These are phyloP conservation scores for Botryotinia globosa DNA, from an alignment of 2,329 filamentous ascomycete genomes.

Conservation along the genomic window DNA sequence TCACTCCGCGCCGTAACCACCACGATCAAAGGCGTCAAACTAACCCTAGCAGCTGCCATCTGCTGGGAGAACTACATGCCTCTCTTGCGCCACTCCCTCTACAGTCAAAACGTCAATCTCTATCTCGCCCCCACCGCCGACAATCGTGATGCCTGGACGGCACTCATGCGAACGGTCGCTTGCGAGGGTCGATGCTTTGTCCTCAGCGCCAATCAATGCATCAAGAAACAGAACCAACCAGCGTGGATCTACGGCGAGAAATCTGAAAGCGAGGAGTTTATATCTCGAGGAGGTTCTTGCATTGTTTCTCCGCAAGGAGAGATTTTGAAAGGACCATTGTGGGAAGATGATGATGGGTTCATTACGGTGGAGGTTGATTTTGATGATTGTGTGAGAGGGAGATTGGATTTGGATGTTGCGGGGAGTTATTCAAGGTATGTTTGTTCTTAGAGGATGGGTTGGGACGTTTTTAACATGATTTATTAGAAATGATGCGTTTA, in stretches of 20 bases:
- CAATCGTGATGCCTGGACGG: neutral
- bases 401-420: neutral
- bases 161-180: neutral
- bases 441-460: neutral
- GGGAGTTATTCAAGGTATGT: neutral
- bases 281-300: neutral
- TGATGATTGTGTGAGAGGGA: neutral
- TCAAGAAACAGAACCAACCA: neutral
- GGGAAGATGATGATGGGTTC: neutral
- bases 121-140: neutral
- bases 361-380: neutral
- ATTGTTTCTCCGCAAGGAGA: neutral
- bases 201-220: neutral
- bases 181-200: neutral
- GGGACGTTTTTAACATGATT: neutral
- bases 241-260: neutral
- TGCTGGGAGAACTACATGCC: neutral
- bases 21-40: neutral
- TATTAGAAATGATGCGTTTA: neutral
- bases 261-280: neutral
- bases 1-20: neutral
- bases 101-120: neutral
- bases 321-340: neutral
- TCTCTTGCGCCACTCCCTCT: neutral
- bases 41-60: neutral